These are phyloP conservation scores for Phytophthora tubulina DNA, from an alignment of 352 stramenopile species.

Conservation along the genomic window DNA sequence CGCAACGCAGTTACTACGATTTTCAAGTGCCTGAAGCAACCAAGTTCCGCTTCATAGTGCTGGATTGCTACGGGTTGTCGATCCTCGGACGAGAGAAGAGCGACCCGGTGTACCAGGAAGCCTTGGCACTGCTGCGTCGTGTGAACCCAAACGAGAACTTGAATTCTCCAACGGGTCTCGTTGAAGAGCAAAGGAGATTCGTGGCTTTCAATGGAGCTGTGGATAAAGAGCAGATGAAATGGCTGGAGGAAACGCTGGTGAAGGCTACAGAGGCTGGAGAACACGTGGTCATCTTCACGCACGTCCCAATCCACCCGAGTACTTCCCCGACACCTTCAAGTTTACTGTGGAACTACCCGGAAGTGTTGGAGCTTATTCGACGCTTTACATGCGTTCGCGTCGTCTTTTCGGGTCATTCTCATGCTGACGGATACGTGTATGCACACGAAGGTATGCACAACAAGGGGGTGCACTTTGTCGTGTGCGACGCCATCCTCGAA, in stretches of 20 bases:
- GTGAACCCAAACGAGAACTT: slow-evolving; percentile 80
- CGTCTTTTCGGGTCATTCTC: slow-evolving; percentile 80
- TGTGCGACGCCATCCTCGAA: slow-evolving; percentile 77
- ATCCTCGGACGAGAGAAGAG: slow-evolving; percentile 59
- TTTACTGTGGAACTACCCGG: slow-evolving; percentile 85
- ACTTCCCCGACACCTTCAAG: slow-evolving; percentile 45
- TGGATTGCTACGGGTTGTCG: slow-evolving; percentile 79
- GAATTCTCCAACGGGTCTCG: slow-evolving; percentile 73
- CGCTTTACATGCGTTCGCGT: slow-evolving; percentile 57
- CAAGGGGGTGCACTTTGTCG: slow-evolving; percentile 73
- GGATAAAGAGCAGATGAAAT: slow-evolving; percentile 65
- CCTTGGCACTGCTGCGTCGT: slow-evolving; percentile 46
- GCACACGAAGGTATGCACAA: slow-evolving; percentile 44
- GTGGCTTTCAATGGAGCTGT: slow-evolving; percentile 85
- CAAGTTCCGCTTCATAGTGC: slow-evolving; percentile 66
- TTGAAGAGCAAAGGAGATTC: slow-evolving; percentile 57
- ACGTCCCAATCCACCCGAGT: slow-evolving; percentile 71
- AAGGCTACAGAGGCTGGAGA: slow-evolving; percentile 40
- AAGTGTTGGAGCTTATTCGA: slow-evolving; percentile 63
- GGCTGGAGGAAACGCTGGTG: slow-evolving; percentile 54
- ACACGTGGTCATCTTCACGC: slow-evolving; percentile 79
- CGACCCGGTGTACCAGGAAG: slow-evolving; percentile 59
- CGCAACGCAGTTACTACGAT: slow-evolving; percentile 64
- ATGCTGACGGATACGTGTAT: slow-evolving; percentile 64
- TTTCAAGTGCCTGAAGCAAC: slow-evolving; percentile 58